Evolutionary conservation across 2,329 filamentous ascomycete genomes (phyloP).

Genomic region (Xylaria sp.): DNA sequence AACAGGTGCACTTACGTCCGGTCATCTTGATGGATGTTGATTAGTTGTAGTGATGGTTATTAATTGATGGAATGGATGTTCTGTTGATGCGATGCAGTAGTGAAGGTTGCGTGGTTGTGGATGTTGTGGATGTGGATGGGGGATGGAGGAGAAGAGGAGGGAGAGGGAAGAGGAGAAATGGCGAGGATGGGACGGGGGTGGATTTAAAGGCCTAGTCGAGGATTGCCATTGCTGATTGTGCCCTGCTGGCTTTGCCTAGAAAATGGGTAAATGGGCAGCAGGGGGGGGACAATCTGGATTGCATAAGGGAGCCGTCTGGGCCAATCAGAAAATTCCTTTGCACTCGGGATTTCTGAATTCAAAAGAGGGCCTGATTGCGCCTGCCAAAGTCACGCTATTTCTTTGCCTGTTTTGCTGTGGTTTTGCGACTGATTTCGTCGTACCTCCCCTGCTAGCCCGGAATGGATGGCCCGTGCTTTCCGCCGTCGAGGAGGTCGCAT

Average conservation of each 20-base stretch:
- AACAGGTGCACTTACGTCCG: conserved; percentile 57
- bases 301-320: background rate
- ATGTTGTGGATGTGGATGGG: conserved; percentile 26
- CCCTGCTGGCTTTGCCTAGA: conserved; percentile 13
- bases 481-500: background rate
- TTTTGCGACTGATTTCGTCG: conserved; percentile 23
- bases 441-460: conserved; percentile 2
- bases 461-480: conserved; percentile 3
- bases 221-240: conserved; percentile 30
- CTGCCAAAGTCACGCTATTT: conserved; percentile 22
- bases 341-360: conserved; percentile 19
- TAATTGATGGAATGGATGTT: background rate
- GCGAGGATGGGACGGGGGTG: conserved; percentile 6
- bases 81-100: conserved; percentile 18
- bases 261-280: conserved; percentile 13
- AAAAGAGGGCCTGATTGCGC: conserved; percentile 20
- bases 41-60: conserved; percentile 20
- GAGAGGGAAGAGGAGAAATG: conserved; percentile 7
- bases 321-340: conserved; percentile 25
- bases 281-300: too few species aligned
- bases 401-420: conserved; percentile 23
- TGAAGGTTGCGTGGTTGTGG: conserved; percentile 24
- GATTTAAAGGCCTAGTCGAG: conserved; percentile 25
- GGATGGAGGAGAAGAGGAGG: conserved; percentile 22
- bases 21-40: conserved; percentile 54